Conservation (phyloP, 208 protist genomes). For the Leishmania martiniquensis region DNA sequence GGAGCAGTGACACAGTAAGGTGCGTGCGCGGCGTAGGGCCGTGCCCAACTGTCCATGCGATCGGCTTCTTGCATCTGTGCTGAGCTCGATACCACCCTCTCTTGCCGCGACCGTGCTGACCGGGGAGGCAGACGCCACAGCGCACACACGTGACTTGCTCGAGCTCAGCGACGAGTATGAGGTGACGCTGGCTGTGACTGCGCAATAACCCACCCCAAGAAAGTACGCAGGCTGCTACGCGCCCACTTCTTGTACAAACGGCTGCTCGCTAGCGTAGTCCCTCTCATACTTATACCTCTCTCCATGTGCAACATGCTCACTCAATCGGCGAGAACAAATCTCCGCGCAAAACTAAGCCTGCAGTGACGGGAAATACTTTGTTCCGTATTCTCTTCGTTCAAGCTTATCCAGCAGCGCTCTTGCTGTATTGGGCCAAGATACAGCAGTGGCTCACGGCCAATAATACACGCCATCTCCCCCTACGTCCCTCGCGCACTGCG, state of each 20-base stretch:
- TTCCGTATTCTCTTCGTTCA: no score
- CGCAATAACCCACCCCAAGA: neutral
- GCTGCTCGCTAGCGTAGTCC: neutral
- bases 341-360: neutral
- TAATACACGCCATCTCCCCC: neutral
- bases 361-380: neutral
- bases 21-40: constrained; percentile 6
- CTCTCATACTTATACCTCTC: neutral
- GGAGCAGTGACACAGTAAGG: neutral
- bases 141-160: neutral
- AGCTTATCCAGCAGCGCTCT: neutral
- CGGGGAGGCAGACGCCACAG: neutral
- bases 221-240: neutral
- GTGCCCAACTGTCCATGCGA: constrained; percentile 11
- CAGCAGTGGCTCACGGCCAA: neutral
- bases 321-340: neutral
- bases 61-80: constrained; percentile 7
- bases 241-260: neutral
- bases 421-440: neutral
- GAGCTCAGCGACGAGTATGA: constrained; percentile 15
- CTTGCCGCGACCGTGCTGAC: constrained; percentile 16
- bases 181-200: neutral
- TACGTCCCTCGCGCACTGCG: neutral
- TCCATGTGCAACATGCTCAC: neutral
- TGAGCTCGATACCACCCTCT: constrained; percentile 9